These are phyloP conservation scores for Exidia glandulosa DNA, from an alignment of 768 basidiomycete genomes.

Conservation along the genomic window DNA sequence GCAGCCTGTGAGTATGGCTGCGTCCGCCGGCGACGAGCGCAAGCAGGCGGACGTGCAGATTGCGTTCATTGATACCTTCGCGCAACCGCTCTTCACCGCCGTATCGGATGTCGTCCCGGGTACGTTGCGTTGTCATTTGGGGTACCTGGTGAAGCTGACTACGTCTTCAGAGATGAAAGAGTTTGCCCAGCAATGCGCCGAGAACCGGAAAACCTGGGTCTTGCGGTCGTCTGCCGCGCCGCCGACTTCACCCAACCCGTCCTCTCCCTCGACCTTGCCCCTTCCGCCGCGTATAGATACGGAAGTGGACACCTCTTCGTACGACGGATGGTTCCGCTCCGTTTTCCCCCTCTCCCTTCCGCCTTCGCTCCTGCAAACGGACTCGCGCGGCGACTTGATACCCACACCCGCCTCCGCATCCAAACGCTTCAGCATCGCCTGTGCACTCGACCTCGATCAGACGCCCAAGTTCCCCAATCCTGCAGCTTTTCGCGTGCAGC, in stretches of 20 bases:
- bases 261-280: slow-evolving; percentile 20
- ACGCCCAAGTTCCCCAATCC: neutral
- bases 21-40: slow-evolving; percentile 42
- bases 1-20: slow-evolving; percentile 51
- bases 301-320: neutral
- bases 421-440: neutral
- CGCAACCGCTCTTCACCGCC: slow-evolving; percentile 72
- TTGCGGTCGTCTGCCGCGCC: slow-evolving; percentile 27
- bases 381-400: slow-evolving; percentile 16
- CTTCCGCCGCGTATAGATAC: slow-evolving; percentile 26
- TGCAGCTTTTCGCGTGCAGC: neutral
- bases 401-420: neutral
- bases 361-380: slow-evolving; percentile 20
- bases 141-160: neutral
- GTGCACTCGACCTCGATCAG: neutral
- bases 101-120: slow-evolving; percentile 65
- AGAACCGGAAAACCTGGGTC: slow-evolving; percentile 65
- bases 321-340: slow-evolving; percentile 25
- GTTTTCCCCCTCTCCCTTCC: slow-evolving; percentile 51
- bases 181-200: slow-evolving; percentile 55
- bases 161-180: slow-evolving; percentile 44
- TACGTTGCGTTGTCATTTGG: slow-evolving; percentile 24
- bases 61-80: slow-evolving; percentile 77
- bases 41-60: slow-evolving; percentile 76
- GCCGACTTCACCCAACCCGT: neutral